Percentiles rank a stretch among this genome's conserved stretches.
Evolutionary conservation across 2,329 filamentous ascomycete species (phyloP).

Genomic region (Neonectria faginata): DNA sequence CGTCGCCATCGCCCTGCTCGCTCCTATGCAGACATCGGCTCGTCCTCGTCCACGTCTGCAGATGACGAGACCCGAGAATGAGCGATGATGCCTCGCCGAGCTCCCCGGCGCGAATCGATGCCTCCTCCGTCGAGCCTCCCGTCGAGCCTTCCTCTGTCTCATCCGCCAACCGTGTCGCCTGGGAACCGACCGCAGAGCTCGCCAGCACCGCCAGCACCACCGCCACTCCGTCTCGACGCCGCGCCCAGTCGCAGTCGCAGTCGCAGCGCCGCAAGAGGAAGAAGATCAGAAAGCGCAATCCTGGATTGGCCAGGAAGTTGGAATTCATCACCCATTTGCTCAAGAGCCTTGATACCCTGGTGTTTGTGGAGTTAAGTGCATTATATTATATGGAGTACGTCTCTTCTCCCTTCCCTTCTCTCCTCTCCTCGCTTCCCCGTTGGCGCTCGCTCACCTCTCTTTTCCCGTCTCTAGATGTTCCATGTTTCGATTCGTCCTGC

Average conservation of each 20-base stretch:
- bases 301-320: conserved; percentile 67
- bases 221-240: conserved; percentile 24
- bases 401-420: background rate
- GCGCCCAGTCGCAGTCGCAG: conserved; percentile 29
- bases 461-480: conserved; percentile 64
- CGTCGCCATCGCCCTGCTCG: conserved; percentile 44
- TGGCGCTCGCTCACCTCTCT: conserved; percentile 12
- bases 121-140: conserved; percentile 40
- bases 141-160: conserved; percentile 49
- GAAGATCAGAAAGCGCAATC: conserved; percentile 52
- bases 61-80: conserved; percentile 59
- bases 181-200: conserved; percentile 32
- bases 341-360: conserved; percentile 70
- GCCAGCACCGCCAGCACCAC: conserved; percentile 8
- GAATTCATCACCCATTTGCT: conserved; percentile 71
- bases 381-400: conserved; percentile 79
- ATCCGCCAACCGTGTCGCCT: conserved; percentile 37
- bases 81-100: conserved; percentile 62
- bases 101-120: conserved; percentile 52
- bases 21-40: conserved; percentile 30
- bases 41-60: conserved; percentile 37
- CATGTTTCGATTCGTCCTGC: conserved; percentile 70
- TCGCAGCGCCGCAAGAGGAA: conserved; percentile 52
- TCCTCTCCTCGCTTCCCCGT: conserved; percentile 11
- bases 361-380: conserved; percentile 73